These are phyloP conservation scores for Penicillium crustosum DNA, from an alignment of 2,329 filamentous ascomycete genomes.

Conservation along the genomic window DNA sequence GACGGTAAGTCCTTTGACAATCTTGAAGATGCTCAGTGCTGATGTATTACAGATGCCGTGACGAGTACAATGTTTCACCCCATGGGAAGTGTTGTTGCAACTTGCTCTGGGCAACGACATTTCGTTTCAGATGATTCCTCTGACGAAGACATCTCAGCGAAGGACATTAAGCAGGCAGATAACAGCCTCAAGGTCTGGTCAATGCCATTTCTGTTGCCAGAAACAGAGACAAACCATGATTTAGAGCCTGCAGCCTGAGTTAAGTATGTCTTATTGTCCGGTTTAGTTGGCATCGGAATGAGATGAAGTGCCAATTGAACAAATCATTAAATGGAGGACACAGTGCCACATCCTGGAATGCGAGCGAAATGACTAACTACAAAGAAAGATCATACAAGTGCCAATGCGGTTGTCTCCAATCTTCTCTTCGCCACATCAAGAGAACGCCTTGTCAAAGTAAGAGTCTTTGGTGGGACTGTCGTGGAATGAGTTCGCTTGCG, in stretches of 20 bases:
- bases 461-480: neutral
- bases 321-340: neutral
- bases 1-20: conserved; percentile 37
- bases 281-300: neutral
- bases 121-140: conserved; percentile 19
- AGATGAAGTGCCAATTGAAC: neutral
- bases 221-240: neutral
- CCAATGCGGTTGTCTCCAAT: neutral
- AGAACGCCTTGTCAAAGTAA: neutral
- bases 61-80: conserved; percentile 50
- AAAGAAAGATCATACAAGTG: neutral
- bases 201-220: conserved; percentile 26
- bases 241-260: neutral
- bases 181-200: conserved; percentile 46
- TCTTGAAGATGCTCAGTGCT: conserved; percentile 8
- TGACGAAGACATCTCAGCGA: conserved; percentile 12
- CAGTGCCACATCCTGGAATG: neutral
- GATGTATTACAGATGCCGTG: conserved; percentile 42
- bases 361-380: no score
- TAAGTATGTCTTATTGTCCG: neutral
- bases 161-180: conserved; percentile 21
- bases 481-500: neutral
- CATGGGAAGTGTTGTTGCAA: conserved; percentile 49
- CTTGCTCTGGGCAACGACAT: conserved; percentile 49
- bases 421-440: no score